These are phyloP conservation scores for Echinosphaeria canescens DNA, from an alignment of 2,329 filamentous ascomycete species.

Conservation along the genomic window DNA sequence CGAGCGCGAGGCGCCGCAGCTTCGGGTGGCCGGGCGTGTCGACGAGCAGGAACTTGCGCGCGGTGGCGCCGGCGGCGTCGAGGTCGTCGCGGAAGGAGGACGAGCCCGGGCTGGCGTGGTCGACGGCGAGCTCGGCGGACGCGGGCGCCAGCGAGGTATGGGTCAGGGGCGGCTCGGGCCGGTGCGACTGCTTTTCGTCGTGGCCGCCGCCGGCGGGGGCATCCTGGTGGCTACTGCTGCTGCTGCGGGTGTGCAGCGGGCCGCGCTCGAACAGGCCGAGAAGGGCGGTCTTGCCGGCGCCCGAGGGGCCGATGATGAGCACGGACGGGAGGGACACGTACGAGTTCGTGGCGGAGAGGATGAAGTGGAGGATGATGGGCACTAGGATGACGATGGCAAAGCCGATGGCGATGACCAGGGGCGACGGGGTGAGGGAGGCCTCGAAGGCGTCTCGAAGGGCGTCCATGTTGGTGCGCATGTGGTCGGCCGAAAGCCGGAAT, in stretches of 20 bases:
- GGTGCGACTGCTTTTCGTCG: conserved; percentile 5
- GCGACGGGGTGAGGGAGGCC: conserved; percentile 35
- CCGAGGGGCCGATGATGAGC: conserved; percentile 61
- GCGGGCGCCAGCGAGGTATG: conserved; percentile 30
- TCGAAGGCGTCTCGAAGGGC: too few relatives aligned
- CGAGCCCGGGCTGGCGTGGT: conserved; percentile 15
- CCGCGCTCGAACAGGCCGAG: conserved; percentile 51
- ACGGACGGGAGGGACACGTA: conserved; percentile 54
- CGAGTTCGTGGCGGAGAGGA: conserved; percentile 45
- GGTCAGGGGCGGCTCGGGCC: conserved; percentile 15
- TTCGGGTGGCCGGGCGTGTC: conserved; percentile 96
- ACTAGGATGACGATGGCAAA: conserved; percentile 47
- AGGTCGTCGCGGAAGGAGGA: conserved; percentile 29
- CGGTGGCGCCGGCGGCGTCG: conserved; percentile 28
- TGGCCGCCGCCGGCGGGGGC: conserved; percentile 6
- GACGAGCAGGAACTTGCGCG: conserved; percentile 52
- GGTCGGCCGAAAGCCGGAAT: too few relatives aligned
- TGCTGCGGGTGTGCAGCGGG: too few relatives aligned
- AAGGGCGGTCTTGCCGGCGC: conserved; percentile 73
- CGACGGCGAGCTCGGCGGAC: conserved; percentile 30
- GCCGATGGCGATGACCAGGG: conserved; percentile 42
- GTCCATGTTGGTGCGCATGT: too few relatives aligned
- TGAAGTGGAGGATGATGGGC: conserved; percentile 57
- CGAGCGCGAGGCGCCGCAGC: conserved; percentile 51
- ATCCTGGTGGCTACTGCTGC: too few relatives aligned